Conservation (phyloP, 495 filamentous ascomycete species). For the Xylaria scruposa region DNA sequence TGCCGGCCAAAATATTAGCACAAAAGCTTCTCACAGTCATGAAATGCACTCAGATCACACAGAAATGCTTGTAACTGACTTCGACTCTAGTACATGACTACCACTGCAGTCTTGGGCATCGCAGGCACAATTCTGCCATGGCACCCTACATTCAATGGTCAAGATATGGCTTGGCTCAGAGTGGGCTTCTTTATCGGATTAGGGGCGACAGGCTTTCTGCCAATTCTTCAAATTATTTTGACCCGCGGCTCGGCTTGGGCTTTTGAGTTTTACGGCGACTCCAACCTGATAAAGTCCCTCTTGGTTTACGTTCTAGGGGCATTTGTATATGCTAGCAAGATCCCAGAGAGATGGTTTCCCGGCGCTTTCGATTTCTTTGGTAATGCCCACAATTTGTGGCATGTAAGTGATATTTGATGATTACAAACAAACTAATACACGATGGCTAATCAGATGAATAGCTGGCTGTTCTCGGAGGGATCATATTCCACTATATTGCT, state of each 20-base stretch:
- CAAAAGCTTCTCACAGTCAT: neutral
- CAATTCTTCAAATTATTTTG: conserved; percentile 79
- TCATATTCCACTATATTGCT: conserved; percentile 92
- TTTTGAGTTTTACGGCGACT: conserved; percentile 76
- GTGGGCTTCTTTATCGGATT: conserved; percentile 92
- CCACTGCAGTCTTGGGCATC: conserved; percentile 81
- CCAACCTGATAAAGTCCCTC: conserved; percentile 83
- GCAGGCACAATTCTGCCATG: conserved; percentile 92
- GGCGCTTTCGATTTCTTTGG: conserved; percentile 94
- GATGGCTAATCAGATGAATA: conserved; percentile 29
- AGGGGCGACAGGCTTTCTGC: conserved; percentile 88
- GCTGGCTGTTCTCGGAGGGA: conserved; percentile 88
- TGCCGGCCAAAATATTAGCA: neutral
- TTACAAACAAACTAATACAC: neutral
- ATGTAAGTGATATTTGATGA: conserved; percentile 55
- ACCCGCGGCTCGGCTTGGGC: conserved; percentile 78
- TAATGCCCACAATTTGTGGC: conserved; percentile 97
- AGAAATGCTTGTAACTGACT: neutral
- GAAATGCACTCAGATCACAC: neutral
- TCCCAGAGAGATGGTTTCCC: conserved; percentile 91
- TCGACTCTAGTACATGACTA: conserved; percentile 68
- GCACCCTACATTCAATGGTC: conserved; percentile 93
- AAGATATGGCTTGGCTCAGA: conserved; percentile 89
- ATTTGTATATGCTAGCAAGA: conserved; percentile 86
- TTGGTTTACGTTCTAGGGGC: conserved; percentile 87